These are phyloP conservation scores for Pezicula carpinea DNA, from an alignment of 2,329 filamentous ascomycete species.

Conservation along the genomic window DNA sequence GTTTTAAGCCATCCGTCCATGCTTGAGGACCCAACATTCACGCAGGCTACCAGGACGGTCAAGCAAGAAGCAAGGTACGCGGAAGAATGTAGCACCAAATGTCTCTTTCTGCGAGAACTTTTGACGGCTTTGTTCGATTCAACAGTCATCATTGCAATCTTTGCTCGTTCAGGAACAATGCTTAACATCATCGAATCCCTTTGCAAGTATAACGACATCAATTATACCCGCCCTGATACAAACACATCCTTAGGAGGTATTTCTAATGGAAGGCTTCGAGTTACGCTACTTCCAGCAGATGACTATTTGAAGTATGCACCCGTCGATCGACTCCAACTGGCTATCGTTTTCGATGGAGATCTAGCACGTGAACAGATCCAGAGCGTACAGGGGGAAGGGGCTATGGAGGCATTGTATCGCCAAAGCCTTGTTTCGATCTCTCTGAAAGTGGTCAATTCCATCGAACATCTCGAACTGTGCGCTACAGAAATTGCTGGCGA, in stretches of 20 bases:
- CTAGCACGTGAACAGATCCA: neutral
- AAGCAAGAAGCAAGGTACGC: slow-evolving; percentile 1
- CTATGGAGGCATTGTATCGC: neutral
- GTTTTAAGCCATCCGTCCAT: neutral
- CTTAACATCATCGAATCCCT: neutral
- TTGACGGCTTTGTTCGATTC: neutral
- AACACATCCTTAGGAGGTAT: neutral
- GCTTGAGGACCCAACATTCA: neutral
- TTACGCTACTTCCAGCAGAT: neutral
- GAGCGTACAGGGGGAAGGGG: neutral
- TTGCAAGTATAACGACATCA: neutral
- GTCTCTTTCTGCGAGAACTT: neutral
- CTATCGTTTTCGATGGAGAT: neutral
- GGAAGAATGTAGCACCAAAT: slow-evolving; percentile 1
- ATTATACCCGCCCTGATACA: neutral
- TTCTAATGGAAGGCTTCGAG: neutral
- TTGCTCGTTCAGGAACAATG: neutral
- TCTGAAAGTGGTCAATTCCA: slow-evolving; percentile 22
- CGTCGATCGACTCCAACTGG: neutral
- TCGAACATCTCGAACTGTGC: slow-evolving; percentile 28
- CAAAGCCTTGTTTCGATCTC: slow-evolving; percentile 12
- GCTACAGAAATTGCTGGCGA: slow-evolving; percentile 14
- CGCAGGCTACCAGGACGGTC: neutral
- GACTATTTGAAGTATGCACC: neutral
- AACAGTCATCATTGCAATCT: neutral